Evolutionary conservation across 2,329 filamentous ascomycete genomes (phyloP), one percentile per base, ranked within the genome.

Genomic region (Phialemoniopsis sp.): DNA sequence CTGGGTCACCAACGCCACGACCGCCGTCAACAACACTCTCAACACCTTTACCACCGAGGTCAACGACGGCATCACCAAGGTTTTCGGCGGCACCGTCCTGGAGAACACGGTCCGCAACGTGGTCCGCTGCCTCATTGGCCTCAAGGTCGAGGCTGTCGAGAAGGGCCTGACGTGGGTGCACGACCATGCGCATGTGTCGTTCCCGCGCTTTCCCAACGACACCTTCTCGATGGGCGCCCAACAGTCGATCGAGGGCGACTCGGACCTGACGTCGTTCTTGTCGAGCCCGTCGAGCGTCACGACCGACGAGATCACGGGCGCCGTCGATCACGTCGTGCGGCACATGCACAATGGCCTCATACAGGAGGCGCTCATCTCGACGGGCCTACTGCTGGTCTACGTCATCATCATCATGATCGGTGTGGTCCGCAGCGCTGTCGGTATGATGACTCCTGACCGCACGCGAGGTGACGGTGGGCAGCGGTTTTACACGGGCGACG

Each of bases 81-180:
- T 85, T 4, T 96, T 97, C 58, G 87, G 88, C 37, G 82, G 80
- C 34, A 96, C 91, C 0, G 66, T 90, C 32, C 81, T 95, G 32
- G 77, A 89, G 48, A 78, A 83, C 19, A 87, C 89, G 0, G 82
- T 95, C 53, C 73, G 80, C 53, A 84, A 87, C 32, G 80, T 96
- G 28, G 75, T 96, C 46, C 78, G 87, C 56, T 97, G 93, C 56
- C 72, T 97, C n/a, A 80, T 97, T 47, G 80, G 84, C 8, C 73
- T 95, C 55, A 97, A 97, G 68, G 75, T 97, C 46, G 80, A 87
- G 49, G 78, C 82, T 16, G 80, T 98, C 48, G 80, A 97, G 59
- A 84, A 86, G 55, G 93, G 86, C 12, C 73, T 97, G n/a, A 95
- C 87, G 1, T 98, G 91, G 91, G 86, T 95, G 10, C 79, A 87